Base-by-base conservation (phyloP, 805 yeast species). In the Candida parachauliodes region DNA sequence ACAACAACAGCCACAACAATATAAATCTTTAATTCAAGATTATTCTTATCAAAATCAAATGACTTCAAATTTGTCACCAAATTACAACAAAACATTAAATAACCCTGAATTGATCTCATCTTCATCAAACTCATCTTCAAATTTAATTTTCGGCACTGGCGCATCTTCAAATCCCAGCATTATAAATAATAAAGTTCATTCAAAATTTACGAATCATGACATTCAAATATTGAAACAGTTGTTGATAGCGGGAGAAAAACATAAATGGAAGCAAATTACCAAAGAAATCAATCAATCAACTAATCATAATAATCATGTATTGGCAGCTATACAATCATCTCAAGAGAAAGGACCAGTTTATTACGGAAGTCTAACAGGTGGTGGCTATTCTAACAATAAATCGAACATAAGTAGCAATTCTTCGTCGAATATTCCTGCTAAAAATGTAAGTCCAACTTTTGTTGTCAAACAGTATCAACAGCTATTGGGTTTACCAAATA, bases 191-290 rank as follows among this genome's bases (percentile, higher is more conserved):
- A 40, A 39, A 24, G 28, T 44, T 11, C 31, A 36, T 28, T 17
- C 49, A 8, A 55, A 50, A 36, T 73, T 77, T 62, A 52, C 65
- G 1, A 49, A 55, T 6, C 73, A 69, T 23, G 81, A 76, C 42
- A 50, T 68, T 9, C 69, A 63, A 32, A 65, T 72, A 15, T 62
- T 77, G 40, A 60, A 65, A 40, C 72, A 70, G 32, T 52, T 77
- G 32, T 59, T 78, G 36, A 67, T 64, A 16, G 59, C 68, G 3
- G 82, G 77, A 3, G 83, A 77, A 45, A 65, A 74, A 40, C 71
- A 72, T 46, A 77, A 77, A 49, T 77, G 83, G 83, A 72, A 73
- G 50, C 77, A 66, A 48, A 68, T 78, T 46, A 73, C 83, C 35
- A 70, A 52, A 34, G 61, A 57, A 35, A 56, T 58, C 24, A 58